These are phyloP conservation scores for Geotrichum citri-aurantii DNA, from an alignment of 1,139 yeast genomes.

Conservation along the genomic window DNA sequence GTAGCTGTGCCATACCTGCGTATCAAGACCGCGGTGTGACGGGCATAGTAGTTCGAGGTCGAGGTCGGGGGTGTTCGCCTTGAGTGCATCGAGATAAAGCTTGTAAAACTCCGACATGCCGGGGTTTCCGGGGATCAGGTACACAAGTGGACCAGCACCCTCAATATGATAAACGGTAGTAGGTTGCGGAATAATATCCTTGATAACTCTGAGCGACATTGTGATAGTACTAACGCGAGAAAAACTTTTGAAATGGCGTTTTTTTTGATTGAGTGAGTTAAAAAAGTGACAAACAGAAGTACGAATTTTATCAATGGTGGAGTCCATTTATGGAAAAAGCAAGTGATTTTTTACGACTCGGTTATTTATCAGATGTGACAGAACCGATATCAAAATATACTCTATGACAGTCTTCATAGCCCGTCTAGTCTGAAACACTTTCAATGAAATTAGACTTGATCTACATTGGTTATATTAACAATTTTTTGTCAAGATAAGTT, in stretches of 20 bases:
- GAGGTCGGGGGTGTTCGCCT: conserved; percentile 38
- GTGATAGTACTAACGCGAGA: background rate
- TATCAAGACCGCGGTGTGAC: conserved; percentile 49
- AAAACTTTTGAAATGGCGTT: background rate
- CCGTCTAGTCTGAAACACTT: background rate
- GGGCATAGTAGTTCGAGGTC: conserved; percentile 45
- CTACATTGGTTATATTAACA: background rate
- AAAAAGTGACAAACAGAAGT: background rate
- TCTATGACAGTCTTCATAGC: background rate
- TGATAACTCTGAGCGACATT: conserved; percentile 15
- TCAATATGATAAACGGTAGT: conserved; percentile 24
- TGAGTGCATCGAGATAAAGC: conserved; percentile 45
- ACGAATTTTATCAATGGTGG: background rate
- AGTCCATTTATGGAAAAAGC: background rate
- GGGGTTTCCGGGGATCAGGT: conserved; percentile 67
- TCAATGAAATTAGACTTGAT: background rate
- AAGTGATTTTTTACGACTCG: background rate
- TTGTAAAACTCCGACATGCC: conserved; percentile 56
- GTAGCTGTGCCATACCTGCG: conserved; percentile 24
- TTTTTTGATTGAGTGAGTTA: background rate
- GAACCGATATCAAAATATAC: background rate
- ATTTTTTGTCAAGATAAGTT: background rate
- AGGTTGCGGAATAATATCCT: conserved; percentile 12
- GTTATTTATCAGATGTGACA: background rate
- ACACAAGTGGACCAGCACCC: conserved; percentile 38